These are phyloP conservation scores for Ceratocystis huliohia DNA, from an alignment of 2,329 filamentous ascomycete species.

Conservation along the genomic window DNA sequence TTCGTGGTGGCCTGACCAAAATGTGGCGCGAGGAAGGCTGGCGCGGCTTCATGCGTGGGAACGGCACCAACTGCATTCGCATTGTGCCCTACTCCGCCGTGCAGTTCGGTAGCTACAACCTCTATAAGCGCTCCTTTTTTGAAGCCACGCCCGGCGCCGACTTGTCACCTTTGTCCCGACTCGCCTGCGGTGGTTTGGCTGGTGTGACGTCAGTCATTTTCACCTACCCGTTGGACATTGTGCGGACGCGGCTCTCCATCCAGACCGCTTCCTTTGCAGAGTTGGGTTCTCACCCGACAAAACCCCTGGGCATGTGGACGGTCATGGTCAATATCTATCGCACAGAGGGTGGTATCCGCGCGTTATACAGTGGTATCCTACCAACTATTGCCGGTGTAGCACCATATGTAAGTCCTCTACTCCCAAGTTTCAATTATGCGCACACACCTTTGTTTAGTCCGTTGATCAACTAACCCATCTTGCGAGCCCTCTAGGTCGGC, in stretches of 20 bases:
- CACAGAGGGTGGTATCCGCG: conserved; percentile 70
- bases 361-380: conserved; percentile 87
- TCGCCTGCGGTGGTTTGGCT: conserved; percentile 81
- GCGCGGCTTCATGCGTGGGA: conserved; percentile 94
- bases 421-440: background rate
- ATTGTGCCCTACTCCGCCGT: conserved; percentile 98
- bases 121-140: conserved; percentile 83
- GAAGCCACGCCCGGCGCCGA: conserved; percentile 63
- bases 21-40: conserved; percentile 98
- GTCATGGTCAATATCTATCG: conserved; percentile 77
- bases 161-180: conserved; percentile 58
- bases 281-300: conserved; percentile 49
- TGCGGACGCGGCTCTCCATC: conserved; percentile 89
- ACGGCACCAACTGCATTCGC: conserved; percentile 95
- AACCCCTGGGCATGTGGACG: conserved; percentile 83
- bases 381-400: conserved; percentile 92
- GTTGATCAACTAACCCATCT: background rate
- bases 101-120: conserved; percentile 95
- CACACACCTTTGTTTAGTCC: background rate
- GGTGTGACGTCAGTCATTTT: conserved; percentile 91
- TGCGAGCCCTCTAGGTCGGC: conserved; percentile 50
- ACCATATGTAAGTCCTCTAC: conserved; percentile 55
- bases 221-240: conserved; percentile 95
- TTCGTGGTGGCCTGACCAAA: conserved; percentile 76
- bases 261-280: conserved; percentile 90